Conservation (phyloP, 2,329 filamentous ascomycete genomes). For the Hypoxylon sp. region DNA sequence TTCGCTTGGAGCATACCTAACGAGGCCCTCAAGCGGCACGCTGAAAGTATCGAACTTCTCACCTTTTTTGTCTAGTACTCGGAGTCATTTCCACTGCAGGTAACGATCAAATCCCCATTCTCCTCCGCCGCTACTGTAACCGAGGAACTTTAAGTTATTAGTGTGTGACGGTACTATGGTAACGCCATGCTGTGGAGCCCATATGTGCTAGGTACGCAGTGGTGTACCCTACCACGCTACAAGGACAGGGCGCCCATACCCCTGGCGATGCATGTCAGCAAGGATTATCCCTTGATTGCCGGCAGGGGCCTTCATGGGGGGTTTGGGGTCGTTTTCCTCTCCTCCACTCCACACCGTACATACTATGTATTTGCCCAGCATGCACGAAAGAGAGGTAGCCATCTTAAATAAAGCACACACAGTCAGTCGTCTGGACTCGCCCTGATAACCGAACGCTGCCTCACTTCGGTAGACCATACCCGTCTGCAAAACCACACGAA, state of each 20-base stretch:
- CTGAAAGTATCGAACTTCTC: constrained; percentile 24
- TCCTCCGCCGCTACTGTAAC: constrained; percentile 14
- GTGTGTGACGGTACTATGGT: not conserved
- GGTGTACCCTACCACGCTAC: too few species aligned
- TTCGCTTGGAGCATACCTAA: not conserved
- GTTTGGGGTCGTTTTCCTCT: constrained; percentile 27
- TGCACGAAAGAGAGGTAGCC: too few species aligned
- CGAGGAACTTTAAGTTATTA: constrained; percentile 8
- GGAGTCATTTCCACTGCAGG: constrained; percentile 12
- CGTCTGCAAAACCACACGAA: not conserved
- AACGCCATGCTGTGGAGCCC: not conserved
- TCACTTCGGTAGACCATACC: not conserved
- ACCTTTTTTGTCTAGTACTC: constrained; percentile 21
- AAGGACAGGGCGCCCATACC: constrained; percentile 14
- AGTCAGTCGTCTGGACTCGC: not conserved
- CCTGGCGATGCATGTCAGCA: constrained; percentile 28
- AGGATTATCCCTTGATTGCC: constrained; percentile 33
- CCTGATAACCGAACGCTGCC: not conserved
- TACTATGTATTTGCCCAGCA: too few species aligned
- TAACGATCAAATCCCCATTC: constrained; percentile 16
- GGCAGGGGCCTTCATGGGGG: constrained; percentile 25
- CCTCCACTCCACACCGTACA: constrained; percentile 30
- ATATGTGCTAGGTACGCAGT: too few species aligned
- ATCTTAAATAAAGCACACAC: too few species aligned
- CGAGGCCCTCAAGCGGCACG: constrained; percentile 2